phyloP scores from a whole-genome alignment of 805 yeast species.

The Spencermartinsiella europaea region DNA sequence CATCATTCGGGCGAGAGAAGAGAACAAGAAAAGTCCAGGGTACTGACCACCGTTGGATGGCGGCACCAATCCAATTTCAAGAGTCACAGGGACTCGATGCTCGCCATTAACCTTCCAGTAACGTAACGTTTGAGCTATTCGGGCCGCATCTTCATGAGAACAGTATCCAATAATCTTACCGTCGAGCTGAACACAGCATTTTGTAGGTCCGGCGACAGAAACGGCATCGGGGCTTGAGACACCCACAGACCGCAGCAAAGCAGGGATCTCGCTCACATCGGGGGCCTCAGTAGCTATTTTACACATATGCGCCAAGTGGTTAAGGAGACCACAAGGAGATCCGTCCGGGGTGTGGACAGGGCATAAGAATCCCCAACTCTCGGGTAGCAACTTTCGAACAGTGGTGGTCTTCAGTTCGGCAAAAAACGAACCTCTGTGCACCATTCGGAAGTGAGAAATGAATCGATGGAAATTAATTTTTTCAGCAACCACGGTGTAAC shows the following conservation, averaged over 20 bases:
- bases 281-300: slow-evolving; percentile 69
- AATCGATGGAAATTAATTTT: slow-evolving; percentile 96
- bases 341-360: slow-evolving; percentile 99
- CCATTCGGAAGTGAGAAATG: slow-evolving; percentile 98
- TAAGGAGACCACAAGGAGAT: slow-evolving; percentile 95
- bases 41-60: slow-evolving; percentile 95
- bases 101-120: slow-evolving; percentile 85
- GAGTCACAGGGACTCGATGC: slow-evolving; percentile 72
- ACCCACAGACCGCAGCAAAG: slow-evolving; percentile 64
- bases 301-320: slow-evolving; percentile 96
- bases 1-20: slow-evolving; percentile 91
- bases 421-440: slow-evolving; percentile 98
- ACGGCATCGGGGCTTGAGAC: slow-evolving; percentile 63
- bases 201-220: slow-evolving; percentile 73
- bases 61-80: slow-evolving; percentile 94
- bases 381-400: slow-evolving; percentile 92
- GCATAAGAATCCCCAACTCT: slow-evolving; percentile 98
- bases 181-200: slow-evolving; percentile 89
- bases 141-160: slow-evolving; percentile 78
- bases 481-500: slow-evolving; percentile 98
- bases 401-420: slow-evolving; percentile 97
- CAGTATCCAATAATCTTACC: slow-evolving; percentile 94
- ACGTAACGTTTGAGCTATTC: slow-evolving; percentile 84
- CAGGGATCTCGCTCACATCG: slow-evolving; percentile 70
- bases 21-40: slow-evolving; percentile 89